Evolutionary conservation across 176 grass and related monocot genomes (phyloP).

Genomic region (Pharus latifolius): DNA sequence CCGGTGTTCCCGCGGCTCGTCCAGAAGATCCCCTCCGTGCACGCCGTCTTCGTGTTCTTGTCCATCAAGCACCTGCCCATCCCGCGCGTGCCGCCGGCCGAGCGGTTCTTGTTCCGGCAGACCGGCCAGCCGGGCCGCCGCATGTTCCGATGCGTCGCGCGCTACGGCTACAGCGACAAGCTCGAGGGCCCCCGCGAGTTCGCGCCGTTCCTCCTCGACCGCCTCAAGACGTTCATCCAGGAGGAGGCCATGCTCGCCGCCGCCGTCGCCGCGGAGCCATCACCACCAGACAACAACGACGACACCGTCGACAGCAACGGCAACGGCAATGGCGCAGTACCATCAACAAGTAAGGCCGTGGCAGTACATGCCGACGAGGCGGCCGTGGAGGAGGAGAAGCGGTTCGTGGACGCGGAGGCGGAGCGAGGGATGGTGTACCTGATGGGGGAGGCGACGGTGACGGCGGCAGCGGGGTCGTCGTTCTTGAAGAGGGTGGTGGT

Average conservation of each 20-base stretch:
- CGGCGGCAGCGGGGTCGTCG: constrained; percentile 12
- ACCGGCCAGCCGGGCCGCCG: background rate
- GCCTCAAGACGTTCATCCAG: constrained; percentile 31
- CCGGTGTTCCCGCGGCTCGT: constrained; percentile 48
- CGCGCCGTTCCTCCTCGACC: constrained; percentile 19
- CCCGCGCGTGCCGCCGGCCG: constrained; percentile 13
- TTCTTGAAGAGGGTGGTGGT: constrained; percentile 38
- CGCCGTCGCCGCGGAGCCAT: background rate
- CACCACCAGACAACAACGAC: background rate
- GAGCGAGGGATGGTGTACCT: constrained; percentile 40
- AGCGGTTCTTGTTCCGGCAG: constrained; percentile 51
- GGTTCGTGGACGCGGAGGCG: constrained; percentile 27
- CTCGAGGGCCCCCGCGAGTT: constrained; percentile 30
- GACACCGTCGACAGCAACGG: background rate
- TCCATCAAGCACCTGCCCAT: constrained; percentile 51
- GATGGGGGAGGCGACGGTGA: constrained; percentile 38
- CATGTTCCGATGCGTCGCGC: constrained; percentile 40
- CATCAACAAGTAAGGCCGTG: too few relatives aligned
- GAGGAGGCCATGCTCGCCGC: constrained; percentile 17
- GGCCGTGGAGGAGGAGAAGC: background rate
- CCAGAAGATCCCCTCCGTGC: constrained; percentile 44
- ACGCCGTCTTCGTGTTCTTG: constrained; percentile 41
- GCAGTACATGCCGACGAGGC: background rate
- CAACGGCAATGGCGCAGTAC: background rate
- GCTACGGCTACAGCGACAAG: constrained; percentile 52